phyloP scores from a whole-genome alignment of 2,329 filamentous ascomycete genomes.

The Neofusicoccum umdonicola region DNA sequence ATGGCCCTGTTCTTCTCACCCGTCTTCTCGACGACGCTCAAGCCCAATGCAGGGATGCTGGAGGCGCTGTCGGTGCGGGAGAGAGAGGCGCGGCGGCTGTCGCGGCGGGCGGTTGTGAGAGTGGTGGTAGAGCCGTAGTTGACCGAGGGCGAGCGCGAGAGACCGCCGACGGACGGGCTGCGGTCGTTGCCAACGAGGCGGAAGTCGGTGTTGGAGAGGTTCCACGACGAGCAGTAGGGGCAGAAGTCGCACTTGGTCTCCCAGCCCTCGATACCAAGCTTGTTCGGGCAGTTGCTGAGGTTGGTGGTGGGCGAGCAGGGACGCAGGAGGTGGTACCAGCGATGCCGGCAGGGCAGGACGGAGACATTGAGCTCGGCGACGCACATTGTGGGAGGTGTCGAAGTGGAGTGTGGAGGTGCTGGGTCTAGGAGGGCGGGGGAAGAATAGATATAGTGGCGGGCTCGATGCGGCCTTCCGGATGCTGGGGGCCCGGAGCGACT shows the following conservation, averaged over 20 bases:
- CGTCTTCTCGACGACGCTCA: conserved; percentile 21
- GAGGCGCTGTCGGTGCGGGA: conserved; percentile 36
- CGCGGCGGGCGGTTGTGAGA: conserved; percentile 35
- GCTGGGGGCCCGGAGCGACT: background rate
- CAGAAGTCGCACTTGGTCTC: conserved; percentile 48
- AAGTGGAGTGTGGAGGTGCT: background rate
- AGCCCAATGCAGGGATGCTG: conserved; percentile 28
- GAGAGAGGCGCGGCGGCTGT: conserved; percentile 37
- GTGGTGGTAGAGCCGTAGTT: conserved; percentile 22
- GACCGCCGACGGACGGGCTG: conserved; percentile 40
- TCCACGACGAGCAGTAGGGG: conserved; percentile 45
- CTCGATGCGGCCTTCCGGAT: background rate
- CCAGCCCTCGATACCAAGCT: conserved; percentile 49
- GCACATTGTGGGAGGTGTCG: conserved; percentile 40
- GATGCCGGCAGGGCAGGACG: conserved; percentile 46
- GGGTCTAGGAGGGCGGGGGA: background rate
- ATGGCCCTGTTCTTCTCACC: conserved; percentile 41
- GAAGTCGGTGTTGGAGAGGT: conserved; percentile 44
- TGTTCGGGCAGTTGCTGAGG: conserved; percentile 47
- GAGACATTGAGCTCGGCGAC: conserved; percentile 51
- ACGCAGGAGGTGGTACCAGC: conserved; percentile 49
- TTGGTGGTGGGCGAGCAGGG: conserved; percentile 45
- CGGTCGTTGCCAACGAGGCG: conserved; percentile 43
- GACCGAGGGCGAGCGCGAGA: conserved; percentile 40
- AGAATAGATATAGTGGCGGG: background rate